A percentile compares a stretch with the other conserved stretches of the same genome.
phyloP scores from a whole-genome alignment of 2,329 filamentous ascomycete genomes.

The Monosporascus sp. region DNA sequence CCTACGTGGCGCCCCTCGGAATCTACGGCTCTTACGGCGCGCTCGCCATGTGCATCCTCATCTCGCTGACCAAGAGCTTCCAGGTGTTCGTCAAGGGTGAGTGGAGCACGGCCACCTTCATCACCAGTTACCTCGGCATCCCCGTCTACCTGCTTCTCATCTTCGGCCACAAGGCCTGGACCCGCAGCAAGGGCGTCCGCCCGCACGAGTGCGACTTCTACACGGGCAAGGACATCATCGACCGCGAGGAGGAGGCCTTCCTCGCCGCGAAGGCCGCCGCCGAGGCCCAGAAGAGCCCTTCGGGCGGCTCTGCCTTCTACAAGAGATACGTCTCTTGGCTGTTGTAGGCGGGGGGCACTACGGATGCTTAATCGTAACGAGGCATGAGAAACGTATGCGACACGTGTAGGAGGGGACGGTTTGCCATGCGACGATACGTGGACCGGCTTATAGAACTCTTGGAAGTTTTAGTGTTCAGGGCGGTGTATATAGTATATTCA shows the following conservation, averaged over 20 bases:
- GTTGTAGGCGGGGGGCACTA: constrained; percentile 39
- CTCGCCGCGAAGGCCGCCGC: constrained; percentile 48
- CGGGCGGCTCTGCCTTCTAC: constrained; percentile 48
- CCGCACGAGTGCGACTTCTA: constrained; percentile 63
- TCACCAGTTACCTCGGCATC: constrained; percentile 73
- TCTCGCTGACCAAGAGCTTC: constrained; percentile 80
- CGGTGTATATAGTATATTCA: no score
- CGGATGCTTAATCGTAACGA: neutral
- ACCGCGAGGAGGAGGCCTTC: constrained; percentile 68
- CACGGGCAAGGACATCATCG: constrained; percentile 68
- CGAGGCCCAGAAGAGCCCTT: constrained; percentile 19
- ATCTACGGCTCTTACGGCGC: constrained; percentile 62
- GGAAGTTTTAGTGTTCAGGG: no score
- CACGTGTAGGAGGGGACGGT: no score
- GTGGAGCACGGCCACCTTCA: constrained; percentile 58
- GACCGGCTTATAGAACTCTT: no score
- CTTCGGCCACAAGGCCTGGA: constrained; percentile 60
- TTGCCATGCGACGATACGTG: no score
- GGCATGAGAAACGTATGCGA: neutral
- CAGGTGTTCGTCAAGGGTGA: constrained; percentile 58
- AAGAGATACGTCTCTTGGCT: constrained; percentile 55
- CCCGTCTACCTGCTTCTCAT: constrained; percentile 68
- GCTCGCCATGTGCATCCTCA: constrained; percentile 65
- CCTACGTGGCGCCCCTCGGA: constrained; percentile 69
- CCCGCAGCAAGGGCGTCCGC: constrained; percentile 49